Percentiles rank a stretch among this genome's conserved stretches.
Conservation (phyloP, 2,329 filamentous ascomycete species). For the Pyricularia sp. region DNA sequence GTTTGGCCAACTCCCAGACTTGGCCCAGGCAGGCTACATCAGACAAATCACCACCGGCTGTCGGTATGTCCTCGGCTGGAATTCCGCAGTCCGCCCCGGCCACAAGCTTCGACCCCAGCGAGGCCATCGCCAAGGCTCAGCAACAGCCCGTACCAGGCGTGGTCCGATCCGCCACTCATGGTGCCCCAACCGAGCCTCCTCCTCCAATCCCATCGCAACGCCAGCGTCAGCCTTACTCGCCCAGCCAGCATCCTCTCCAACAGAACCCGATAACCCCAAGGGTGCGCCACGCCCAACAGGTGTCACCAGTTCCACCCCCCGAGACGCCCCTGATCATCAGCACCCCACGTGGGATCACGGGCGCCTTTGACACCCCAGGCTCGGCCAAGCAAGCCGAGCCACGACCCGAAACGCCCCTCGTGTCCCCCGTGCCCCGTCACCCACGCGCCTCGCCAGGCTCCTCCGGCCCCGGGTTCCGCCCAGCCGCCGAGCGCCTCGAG, state of each 20-base stretch:
- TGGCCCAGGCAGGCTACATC: slow-evolving; percentile 28
- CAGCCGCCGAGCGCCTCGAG: slow-evolving; percentile 40
- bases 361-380: slow-evolving; percentile 34
- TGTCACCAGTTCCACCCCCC: slow-evolving; percentile 9
- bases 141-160: slow-evolving; percentile 3
- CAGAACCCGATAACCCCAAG: slow-evolving; percentile 1
- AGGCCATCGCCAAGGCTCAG: slow-evolving; percentile 16
- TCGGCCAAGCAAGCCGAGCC: slow-evolving; percentile 17
- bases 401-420: slow-evolving; percentile 29
- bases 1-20: slow-evolving; percentile 25
- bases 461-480: slow-evolving; percentile 21
- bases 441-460: slow-evolving; percentile 25
- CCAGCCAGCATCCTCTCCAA: slow-evolving; percentile 3
- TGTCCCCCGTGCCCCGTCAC: slow-evolving; percentile 40
- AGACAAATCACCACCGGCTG: slow-evolving; percentile 9
- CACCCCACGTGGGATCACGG: slow-evolving; percentile 41
- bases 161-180: slow-evolving; percentile 4
- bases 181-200: slow-evolving; percentile 5
- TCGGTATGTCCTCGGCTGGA: slow-evolving; percentile 9
- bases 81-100: slow-evolving; percentile 30
- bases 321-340: slow-evolving; percentile 43
- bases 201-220: slow-evolving; percentile 1
- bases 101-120: slow-evolving; percentile 16
- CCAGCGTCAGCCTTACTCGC: slow-evolving; percentile 5
- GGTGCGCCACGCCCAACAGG: slow-evolving; percentile 5